These are phyloP conservation scores for Nemania sp. DNA, from an alignment of 2,329 filamentous ascomycete genomes.

Conservation along the genomic window DNA sequence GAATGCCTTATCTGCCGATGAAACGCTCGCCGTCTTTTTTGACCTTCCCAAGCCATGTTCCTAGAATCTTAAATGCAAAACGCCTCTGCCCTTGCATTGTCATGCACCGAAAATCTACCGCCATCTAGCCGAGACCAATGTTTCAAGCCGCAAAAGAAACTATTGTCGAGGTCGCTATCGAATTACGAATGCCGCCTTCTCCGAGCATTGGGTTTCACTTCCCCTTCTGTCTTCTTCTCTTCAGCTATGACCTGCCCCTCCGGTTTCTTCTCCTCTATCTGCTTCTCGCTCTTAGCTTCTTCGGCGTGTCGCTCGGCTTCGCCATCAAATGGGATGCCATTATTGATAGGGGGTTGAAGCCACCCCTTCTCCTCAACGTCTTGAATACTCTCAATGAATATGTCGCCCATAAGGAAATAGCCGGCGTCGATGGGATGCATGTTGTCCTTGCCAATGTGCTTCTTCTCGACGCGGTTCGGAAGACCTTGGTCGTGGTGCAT, in stretches of 20 bases:
- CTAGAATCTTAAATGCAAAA: constrained; percentile 13
- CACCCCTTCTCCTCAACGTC: constrained; percentile 47
- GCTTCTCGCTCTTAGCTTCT: constrained; percentile 31
- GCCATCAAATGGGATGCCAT: constrained; percentile 39
- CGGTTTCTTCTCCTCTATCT: constrained; percentile 23
- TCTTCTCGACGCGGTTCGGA: constrained; percentile 41
- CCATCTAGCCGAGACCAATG: background rate
- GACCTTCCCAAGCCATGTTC: background rate
- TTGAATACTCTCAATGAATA: constrained; percentile 47
- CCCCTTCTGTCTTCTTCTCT: constrained; percentile 18
- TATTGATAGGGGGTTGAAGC: constrained; percentile 40
- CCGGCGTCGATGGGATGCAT: constrained; percentile 49
- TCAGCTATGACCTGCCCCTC: constrained; percentile 21
- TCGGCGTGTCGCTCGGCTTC: constrained; percentile 40
- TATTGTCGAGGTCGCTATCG: background rate
- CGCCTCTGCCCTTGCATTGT: background rate
- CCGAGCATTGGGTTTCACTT: constrained; percentile 17
- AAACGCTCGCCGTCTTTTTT: background rate
- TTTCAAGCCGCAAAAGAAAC: background rate
- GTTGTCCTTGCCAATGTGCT: constrained; percentile 47
- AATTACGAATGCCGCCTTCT: constrained; percentile 22
- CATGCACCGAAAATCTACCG: background rate
- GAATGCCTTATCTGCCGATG: background rate
- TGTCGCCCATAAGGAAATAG: constrained; percentile 51
- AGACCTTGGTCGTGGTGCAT: constrained; percentile 49